A percentile compares a stretch with the other conserved stretches of the same genome.
phyloP scores from a whole-genome alignment of 176 grass and related monocot species.

The Rhynchospora breviuscula region DNA sequence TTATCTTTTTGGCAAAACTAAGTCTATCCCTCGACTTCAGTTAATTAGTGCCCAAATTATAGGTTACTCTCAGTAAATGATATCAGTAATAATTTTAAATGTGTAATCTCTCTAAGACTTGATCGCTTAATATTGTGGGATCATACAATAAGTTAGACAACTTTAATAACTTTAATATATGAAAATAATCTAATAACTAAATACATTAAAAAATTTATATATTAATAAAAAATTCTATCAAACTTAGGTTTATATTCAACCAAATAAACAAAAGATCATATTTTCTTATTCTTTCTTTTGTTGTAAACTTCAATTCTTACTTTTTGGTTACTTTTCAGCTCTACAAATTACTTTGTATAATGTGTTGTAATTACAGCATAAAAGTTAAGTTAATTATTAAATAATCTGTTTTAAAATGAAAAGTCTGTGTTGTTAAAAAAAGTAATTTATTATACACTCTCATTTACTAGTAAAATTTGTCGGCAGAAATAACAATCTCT shows the following conservation, averaged over 20 bases:
- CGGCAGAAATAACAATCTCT: background rate
- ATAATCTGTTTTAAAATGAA: background rate
- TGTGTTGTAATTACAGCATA: background rate
- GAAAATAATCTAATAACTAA: background rate
- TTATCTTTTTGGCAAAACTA: background rate
- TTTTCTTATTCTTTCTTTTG: background rate
- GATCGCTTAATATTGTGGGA: background rate
- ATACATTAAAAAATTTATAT: background rate
- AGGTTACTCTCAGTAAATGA: background rate
- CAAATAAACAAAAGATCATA: background rate
- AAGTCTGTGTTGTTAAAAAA: background rate
- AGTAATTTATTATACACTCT: background rate
- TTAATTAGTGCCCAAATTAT: background rate
- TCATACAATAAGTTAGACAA: background rate
- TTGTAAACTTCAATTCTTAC: background rate
- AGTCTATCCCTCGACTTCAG: background rate
- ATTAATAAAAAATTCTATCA: background rate
- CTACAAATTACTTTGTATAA: background rate
- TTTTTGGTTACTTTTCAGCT: background rate
- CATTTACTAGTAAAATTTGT: background rate
- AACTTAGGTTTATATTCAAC: background rate
- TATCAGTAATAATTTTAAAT: background rate
- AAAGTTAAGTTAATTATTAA: background rate
- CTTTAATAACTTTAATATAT: background rate
- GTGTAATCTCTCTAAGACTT: background rate